Base-by-base conservation (phyloP, 2,329 filamentous ascomycete species). In the Xylaria sp. region DNA sequence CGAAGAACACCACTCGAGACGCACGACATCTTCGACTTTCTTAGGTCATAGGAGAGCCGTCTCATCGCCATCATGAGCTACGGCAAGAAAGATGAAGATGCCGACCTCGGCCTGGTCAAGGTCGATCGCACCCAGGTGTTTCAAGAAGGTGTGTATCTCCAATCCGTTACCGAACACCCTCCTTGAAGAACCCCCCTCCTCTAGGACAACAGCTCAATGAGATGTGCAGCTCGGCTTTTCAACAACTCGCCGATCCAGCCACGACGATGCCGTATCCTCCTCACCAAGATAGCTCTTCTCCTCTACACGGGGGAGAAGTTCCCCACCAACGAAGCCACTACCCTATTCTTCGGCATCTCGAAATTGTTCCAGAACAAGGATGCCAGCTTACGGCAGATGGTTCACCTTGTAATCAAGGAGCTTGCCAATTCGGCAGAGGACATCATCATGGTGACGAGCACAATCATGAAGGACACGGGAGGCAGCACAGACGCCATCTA, bases 281-380 rank as follows among this genome's bases (percentile, higher is more conserved):
- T 99, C 73, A 98, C 96, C 78, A 98, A 99, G 87, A 96, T 99
- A 79, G 93, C 93, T 58, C 92, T 98, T 67, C 91, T 99, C 72
- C 88, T 99, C 76, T 98, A 98, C 83, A 98, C 94, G 21, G 96
- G 96, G 76, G 96, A 99, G 85, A 94, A 91, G 79, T 99, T 98
- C 85, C 94, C 95, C 54, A 95, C 92, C 68, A 97, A 97, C 79
- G 96, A 99, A 88, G 96, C 96, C 75, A 98, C 96, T 36, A 95
- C 93, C 56, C 92, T 99, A 73, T 99, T 99, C 89, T 98, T 98
- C 81, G 94, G 95, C 76, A 98, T 97, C 82, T 98, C 95, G 70
- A 98, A 98, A 87, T 89, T 98, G 69, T 99, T 99, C 88, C 95
- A 98, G 86, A 98, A 98, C 84, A 98, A 98, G 83, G 96, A 99